Base-by-base conservation (phyloP, 805 yeast genomes). In the Scheffersomyces stipitis region DNA sequence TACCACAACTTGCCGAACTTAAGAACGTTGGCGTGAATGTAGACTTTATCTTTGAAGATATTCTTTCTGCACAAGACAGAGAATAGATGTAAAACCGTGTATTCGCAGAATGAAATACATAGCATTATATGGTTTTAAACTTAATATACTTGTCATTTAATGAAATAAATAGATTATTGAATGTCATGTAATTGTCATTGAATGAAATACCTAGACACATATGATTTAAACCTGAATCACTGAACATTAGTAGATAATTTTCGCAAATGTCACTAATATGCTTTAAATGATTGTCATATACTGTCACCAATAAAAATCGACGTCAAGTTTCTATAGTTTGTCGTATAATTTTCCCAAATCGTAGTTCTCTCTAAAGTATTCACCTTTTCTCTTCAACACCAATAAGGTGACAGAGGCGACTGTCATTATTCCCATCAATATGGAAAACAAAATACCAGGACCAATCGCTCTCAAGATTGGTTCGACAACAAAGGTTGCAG, bases 401-500 rank as follows among this genome's bases (percentile, higher is more conserved):
- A 71, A 18, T 18, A 83, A 51, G 2, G 69, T 48, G 1, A 64
- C 30, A 2, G 80, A 61, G 15, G 76, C 48, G 1, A 70, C 60
- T 1, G 73, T 49, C 9, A 80, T 66, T 2, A 82, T 47, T 7
- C 87, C 83, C 2, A 85, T 79, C 36, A 82, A 60, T 51, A 87
- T 82, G 3, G 84, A 69, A 46, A 76, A 81, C 38, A 86, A 64
- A 46, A 84, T 78, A 0, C 96, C 96, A 2, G 76, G 64, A 0
- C 88, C 87, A 53, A 87, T 66, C 0, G 86, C 88, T 3, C 54
- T 50, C 13, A 82, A 63, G 51, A 85, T 65, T 0, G 95, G 95
- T 28, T 82, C 88, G 1, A 85, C 77, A 6, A 81, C 69, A 55
- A 87, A 88, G 1, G 89, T 79, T 8, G 87, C 90, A 2, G 72